phyloP scores from a whole-genome alignment of 148 eudicot species.

The Camellia granthamiana region DNA sequence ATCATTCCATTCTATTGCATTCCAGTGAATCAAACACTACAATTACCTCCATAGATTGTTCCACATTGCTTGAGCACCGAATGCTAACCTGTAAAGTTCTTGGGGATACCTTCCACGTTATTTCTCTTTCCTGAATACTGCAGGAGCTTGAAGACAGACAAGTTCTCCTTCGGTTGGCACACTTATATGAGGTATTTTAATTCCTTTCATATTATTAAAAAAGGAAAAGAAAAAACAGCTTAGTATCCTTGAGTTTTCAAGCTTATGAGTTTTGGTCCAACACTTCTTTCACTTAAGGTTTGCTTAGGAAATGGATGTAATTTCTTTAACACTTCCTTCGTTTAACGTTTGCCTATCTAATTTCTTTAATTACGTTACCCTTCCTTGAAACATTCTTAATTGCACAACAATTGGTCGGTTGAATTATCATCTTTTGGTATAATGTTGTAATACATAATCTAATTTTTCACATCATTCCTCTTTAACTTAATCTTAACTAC shows the following conservation, averaged over 20 bases:
- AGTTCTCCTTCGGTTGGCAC: slow-evolving; percentile 86
- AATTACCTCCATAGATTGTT: neutral
- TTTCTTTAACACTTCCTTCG: too few species aligned
- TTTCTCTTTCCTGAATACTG: slow-evolving; percentile 9
- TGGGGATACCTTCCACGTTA: neutral
- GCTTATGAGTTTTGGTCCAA: too few species aligned
- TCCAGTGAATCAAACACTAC: too few species aligned
- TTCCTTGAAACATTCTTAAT: neutral
- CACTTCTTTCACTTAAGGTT: too few species aligned
- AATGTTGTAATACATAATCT: too few species aligned
- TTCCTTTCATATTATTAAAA: slow-evolving; percentile 5
- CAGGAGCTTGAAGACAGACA: slow-evolving; percentile 84
- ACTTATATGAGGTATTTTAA: slow-evolving; percentile 75
- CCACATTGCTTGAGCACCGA: neutral
- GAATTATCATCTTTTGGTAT: neutral
- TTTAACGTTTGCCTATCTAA: too few species aligned
- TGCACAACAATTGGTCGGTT: neutral
- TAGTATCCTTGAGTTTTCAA: too few species aligned
- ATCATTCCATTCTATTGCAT: too few species aligned
- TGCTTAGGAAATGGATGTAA: too few species aligned
- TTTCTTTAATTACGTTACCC: too few species aligned
- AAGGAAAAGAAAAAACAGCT: neutral
- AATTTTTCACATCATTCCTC: neutral
- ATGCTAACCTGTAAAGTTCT: neutral
- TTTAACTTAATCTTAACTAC: neutral